Percentiles rank a stretch among this genome's conserved stretches.
Conservation (phyloP, 495 filamentous ascomycete genomes). For the Aspergillus panamensis region DNA sequence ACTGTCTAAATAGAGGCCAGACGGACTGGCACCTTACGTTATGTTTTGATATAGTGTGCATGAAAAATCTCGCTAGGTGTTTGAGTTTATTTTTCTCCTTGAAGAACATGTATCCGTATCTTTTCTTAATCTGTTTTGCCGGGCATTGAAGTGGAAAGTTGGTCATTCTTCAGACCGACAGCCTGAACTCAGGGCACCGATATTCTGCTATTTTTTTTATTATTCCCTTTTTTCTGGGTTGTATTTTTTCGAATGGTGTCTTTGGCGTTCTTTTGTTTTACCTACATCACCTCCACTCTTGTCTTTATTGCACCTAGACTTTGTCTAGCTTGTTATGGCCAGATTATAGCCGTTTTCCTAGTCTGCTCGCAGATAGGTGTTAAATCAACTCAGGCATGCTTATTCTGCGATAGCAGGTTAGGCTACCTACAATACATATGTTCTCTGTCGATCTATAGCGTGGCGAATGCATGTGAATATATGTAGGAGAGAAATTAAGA, state of each 20-base stretch:
- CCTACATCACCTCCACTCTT: conserved; percentile 30
- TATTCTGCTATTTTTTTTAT: not conserved
- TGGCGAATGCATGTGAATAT: too few relatives aligned
- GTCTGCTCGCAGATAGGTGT: not conserved
- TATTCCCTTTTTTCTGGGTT: not conserved
- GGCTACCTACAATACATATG: too few relatives aligned
- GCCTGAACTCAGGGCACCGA: not conserved
- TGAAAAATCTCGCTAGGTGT: conserved; percentile 23
- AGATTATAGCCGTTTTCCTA: not conserved
- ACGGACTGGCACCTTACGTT: conserved; percentile 35
- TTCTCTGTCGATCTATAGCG: too few relatives aligned
- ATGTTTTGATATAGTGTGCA: conserved; percentile 30
- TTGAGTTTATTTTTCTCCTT: conserved; percentile 22
- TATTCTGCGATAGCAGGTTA: too few relatives aligned
- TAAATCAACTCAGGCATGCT: not conserved
- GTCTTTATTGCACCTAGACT: conserved; percentile 28
- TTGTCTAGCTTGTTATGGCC: conserved; percentile 22
- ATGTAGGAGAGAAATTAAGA: too few relatives aligned
- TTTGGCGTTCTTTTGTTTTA: conserved; percentile 27
- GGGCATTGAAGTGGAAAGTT: conserved; percentile 10
- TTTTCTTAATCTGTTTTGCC: conserved; percentile 16
- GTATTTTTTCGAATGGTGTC: conserved; percentile 27
- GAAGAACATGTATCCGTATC: conserved; percentile 9
- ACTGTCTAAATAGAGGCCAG: conserved; percentile 38
- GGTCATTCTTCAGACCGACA: not conserved